Conservation (phyloP, 371 early-diverging fungal species). For the Nosema muscidifuracis region DNA sequence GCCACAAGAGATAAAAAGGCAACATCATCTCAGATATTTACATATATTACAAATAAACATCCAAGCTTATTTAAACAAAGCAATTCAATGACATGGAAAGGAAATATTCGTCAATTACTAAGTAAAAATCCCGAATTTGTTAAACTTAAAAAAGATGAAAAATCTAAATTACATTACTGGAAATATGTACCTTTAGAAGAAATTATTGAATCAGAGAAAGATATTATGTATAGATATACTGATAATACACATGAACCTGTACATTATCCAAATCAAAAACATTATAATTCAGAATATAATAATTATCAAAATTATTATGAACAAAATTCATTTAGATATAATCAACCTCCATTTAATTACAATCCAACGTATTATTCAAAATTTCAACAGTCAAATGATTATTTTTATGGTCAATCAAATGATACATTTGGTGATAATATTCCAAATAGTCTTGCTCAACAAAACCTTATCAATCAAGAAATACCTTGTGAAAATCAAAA, state of each 20-base stretch:
- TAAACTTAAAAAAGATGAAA: slow-evolving; percentile 29
- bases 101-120: slow-evolving; percentile 46
- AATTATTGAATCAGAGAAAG: slow-evolving; percentile 26
- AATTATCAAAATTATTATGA: too few relatives aligned
- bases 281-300: background rate
- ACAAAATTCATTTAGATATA: too few relatives aligned
- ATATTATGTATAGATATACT: background rate
- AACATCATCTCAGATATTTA: slow-evolving; percentile 42
- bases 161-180: slow-evolving; percentile 41
- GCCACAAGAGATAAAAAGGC: slow-evolving; percentile 12
- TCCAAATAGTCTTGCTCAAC: too few relatives aligned
- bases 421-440: too few relatives aligned
- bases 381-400: too few relatives aligned
- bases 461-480: too few relatives aligned
- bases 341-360: too few relatives aligned
- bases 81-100: slow-evolving; percentile 55
- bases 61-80: slow-evolving; percentile 30
- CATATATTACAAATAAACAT: slow-evolving; percentile 42
- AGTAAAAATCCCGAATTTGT: slow-evolving; percentile 54
- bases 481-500: too few relatives aligned
- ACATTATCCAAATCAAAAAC: background rate
- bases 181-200: slow-evolving; percentile 24
- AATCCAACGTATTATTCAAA: too few relatives aligned
- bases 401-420: too few relatives aligned
- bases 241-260: background rate